Percentiles rank a stretch among this genome's conserved stretches.
Evolutionary conservation across 1,139 yeast species (phyloP).

Genomic region (Chernovozyma aurita): DNA sequence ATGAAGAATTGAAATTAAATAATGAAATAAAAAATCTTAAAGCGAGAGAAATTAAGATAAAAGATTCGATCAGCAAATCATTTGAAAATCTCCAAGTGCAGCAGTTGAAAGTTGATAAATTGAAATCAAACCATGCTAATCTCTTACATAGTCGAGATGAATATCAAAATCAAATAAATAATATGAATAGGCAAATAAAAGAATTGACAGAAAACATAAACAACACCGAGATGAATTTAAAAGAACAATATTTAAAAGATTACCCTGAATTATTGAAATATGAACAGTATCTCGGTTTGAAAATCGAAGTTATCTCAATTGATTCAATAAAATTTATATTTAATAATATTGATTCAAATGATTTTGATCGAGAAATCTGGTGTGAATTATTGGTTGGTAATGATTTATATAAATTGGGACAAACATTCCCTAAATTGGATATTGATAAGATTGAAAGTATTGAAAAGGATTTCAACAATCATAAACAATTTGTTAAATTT

Average conservation of each 20-base stretch:
- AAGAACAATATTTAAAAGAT: slow-evolving; percentile 28
- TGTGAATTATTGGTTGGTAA: slow-evolving; percentile 36
- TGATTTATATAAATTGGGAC: slow-evolving; percentile 26
- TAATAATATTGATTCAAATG: slow-evolving; percentile 37
- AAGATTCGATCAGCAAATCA: slow-evolving; percentile 15
- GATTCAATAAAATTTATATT: slow-evolving; percentile 38
- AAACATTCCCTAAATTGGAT: slow-evolving; percentile 29
- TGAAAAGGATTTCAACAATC: slow-evolving; percentile 29
- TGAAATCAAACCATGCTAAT: slow-evolving; percentile 19
- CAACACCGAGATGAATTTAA: slow-evolving; percentile 16
- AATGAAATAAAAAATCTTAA: slow-evolving; percentile 19
- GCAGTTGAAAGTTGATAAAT: slow-evolving; percentile 24
- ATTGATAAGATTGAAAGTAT: slow-evolving; percentile 16
- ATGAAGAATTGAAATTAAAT: slow-evolving; percentile 22
- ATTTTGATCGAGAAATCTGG: slow-evolving; percentile 33
- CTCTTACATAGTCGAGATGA: slow-evolving; percentile 18
- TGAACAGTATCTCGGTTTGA: slow-evolving; percentile 44
- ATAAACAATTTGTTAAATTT: slow-evolving; percentile 35
- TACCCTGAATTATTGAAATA: slow-evolving; percentile 36
- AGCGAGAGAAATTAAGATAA: slow-evolving; percentile 19
- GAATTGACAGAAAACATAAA: slow-evolving; percentile 16
- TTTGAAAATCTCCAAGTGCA: slow-evolving; percentile 19
- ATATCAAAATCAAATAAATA: slow-evolving; percentile 23
- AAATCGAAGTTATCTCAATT: slow-evolving; percentile 34
- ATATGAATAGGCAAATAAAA: slow-evolving; percentile 19